phyloP scores from a whole-genome alignment of 352 stramenopile genomes.

The Pseudoperonospora humuli region DNA sequence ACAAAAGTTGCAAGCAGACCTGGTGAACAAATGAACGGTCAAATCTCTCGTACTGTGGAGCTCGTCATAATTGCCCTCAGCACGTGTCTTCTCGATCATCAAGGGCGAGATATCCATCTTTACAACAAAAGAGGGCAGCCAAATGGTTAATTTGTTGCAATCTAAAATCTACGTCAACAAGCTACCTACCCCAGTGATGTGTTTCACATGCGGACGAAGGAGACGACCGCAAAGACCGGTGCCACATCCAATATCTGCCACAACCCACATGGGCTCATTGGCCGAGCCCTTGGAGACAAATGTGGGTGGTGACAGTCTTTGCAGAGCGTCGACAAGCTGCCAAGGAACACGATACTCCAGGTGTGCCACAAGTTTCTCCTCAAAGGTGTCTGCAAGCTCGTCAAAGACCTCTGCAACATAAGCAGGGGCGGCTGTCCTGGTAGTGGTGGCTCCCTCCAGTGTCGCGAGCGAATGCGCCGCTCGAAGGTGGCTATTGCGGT shows the following conservation, averaged over 20 bases:
- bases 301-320: conserved; percentile 28
- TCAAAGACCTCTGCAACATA: conserved; percentile 79
- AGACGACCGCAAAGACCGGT: conserved; percentile 69
- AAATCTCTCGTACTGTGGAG: conserved; percentile 46
- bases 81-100: conserved; percentile 74
- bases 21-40: not conserved
- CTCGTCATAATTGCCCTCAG: conserved; percentile 59
- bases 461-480: conserved; percentile 60
- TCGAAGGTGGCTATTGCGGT: conserved; percentile 37
- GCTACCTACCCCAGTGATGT: conserved; percentile 43
- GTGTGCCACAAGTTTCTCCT: conserved; percentile 74
- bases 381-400: conserved; percentile 68
- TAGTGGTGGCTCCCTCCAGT: conserved; percentile 39
- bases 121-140: not conserved
- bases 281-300: conserved; percentile 9
- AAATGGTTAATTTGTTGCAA: not conserved
- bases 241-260: conserved; percentile 66
- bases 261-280: conserved; percentile 20
- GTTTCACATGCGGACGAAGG: conserved; percentile 43
- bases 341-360: conserved; percentile 75
- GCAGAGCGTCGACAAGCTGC: conserved; percentile 61
- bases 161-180: not conserved
- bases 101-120: conserved; percentile 74
- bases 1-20: no score
- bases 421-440: conserved; percentile 38